Evolutionary conservation across 2,329 filamentous ascomycete genomes (phyloP).

Genomic region (Botrytis deweyae): DNA sequence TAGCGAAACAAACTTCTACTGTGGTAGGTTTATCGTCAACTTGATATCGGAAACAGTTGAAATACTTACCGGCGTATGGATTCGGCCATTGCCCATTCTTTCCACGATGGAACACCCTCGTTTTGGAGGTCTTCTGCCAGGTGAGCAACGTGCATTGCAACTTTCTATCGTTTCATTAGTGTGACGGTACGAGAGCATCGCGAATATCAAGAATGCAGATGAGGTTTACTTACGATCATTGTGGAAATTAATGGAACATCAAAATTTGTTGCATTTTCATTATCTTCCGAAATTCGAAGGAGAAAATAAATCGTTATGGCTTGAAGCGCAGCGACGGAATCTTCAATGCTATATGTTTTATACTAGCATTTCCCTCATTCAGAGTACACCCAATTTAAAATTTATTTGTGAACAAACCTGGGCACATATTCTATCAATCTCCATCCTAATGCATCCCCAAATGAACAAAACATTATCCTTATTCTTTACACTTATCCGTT

Average conservation of each 20-base stretch:
- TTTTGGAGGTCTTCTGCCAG: neutral
- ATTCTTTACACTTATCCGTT: constrained; percentile 25
- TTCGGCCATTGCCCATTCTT: constrained; percentile 26
- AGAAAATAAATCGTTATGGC: constrained; percentile 28
- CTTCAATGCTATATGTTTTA: constrained; percentile 10
- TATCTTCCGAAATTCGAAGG: constrained; percentile 26
- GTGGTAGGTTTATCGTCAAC: no score
- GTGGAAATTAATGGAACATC: constrained; percentile 27
- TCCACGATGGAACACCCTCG: constrained; percentile 15
- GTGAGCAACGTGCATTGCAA: neutral
- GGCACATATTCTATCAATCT: constrained; percentile 27
- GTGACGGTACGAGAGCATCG: neutral
- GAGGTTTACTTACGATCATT: constrained; percentile 24
- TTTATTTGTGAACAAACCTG: constrained; percentile 23
- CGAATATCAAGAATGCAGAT: neutral
- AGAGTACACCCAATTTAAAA: neutral
- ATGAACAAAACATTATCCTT: constrained; percentile 25
- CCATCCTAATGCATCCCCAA: constrained; percentile 27
- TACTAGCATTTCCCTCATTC: constrained; percentile 19
- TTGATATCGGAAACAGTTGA: no score
- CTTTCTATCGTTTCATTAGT: constrained; percentile 4
- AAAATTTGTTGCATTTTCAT: constrained; percentile 25
- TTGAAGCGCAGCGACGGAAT: constrained; percentile 29
- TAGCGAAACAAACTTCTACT: neutral
- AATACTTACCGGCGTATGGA: constrained; percentile 26